Evolutionary conservation across 208 protist species (phyloP), one percentile per base, ranked within the genome.

Genomic region (Crithidia thermophila): DNA sequence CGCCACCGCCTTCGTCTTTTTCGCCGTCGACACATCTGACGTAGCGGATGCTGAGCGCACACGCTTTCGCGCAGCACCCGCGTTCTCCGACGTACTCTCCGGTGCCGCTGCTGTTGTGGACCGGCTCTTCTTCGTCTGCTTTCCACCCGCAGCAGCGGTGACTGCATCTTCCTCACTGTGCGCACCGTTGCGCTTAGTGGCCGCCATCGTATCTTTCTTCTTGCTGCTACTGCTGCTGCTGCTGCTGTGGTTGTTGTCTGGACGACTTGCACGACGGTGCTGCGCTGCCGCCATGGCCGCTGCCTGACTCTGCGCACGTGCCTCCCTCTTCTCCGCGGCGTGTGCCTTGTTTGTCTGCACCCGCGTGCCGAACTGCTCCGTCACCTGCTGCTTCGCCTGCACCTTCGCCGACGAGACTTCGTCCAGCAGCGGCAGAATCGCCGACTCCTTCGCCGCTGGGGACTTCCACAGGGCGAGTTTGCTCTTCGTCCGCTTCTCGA

Each of bases 361-460:
- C 16, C 85, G 78, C 5, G 69, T 60, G n/a, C 75, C 76, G 71
- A 93, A 91, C 77, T 91, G 82, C 56, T 91, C 85, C n/a, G 65
- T 74, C 36, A 93, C 80, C 64, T 91, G 85, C 52, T 90, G 85
- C 68, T 88, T 85, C 25, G 90, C 90, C 62, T 91, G 80, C 0
- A 95, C 62, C 71, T 95, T 95, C 25, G 90, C 90, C 20, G 79
- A 72, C 0, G 83, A 90, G 3, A 95, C 90, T 39, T 95, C 90
- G 46, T 95, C 90, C 10, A 95, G 71, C 39, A 95, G 52, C 42
- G 81, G 73, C 27, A 95, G 60, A 0, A 95, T 74, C 9, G 65
- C 36, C 18, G 73, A 65, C 56, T 95, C 90, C 46, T 59, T 67
- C 18, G 90, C 57, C 11, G 72, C 74, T 23, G 80, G 79, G 11